phyloP scores from a whole-genome alignment of 768 basidiomycete genomes.

The Tylopilus subfusipes region DNA sequence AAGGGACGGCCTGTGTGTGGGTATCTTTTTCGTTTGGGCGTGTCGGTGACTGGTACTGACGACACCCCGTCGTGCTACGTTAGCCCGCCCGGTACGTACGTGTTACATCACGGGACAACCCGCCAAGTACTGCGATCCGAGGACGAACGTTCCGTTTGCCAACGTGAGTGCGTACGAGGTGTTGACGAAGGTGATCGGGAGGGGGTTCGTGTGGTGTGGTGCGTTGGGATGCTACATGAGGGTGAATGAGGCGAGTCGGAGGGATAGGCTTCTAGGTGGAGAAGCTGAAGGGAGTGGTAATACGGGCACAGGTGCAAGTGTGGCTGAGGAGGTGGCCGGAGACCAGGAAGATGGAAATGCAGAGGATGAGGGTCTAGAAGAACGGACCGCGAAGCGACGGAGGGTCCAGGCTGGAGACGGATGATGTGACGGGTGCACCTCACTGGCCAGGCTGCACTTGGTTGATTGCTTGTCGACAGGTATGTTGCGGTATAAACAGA shows the following conservation, averaged over 20 bases:
- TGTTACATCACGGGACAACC: slow-evolving; percentile 79
- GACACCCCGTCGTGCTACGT: neutral
- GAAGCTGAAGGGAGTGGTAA: neutral
- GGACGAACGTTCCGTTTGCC: slow-evolving; percentile 76
- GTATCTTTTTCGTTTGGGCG: slow-evolving; percentile 15
- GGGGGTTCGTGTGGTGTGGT: slow-evolving; percentile 67
- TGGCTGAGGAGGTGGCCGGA: neutral
- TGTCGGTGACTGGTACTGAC: neutral
- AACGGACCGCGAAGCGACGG: slow-evolving; percentile 13
- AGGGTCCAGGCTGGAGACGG: slow-evolving; percentile 5
- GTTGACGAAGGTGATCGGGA: slow-evolving; percentile 57
- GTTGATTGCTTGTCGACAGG: neutral
- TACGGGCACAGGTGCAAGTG: neutral
- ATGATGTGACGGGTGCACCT: neutral
- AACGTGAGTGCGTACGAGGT: slow-evolving; percentile 60
- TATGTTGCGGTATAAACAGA: neutral
- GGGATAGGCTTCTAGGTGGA: neutral
- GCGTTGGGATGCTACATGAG: slow-evolving; percentile 42
- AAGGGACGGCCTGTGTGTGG: slow-evolving; percentile 65
- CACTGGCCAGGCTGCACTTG: neutral
- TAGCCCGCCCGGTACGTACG: slow-evolving; percentile 55
- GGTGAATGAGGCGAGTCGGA: neutral
- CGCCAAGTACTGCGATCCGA: slow-evolving; percentile 79
- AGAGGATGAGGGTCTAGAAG: slow-evolving; percentile 5
- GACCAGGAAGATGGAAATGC: neutral